phyloP scores from a whole-genome alignment of 305 asterid species.

The Plantago rigida region DNA sequence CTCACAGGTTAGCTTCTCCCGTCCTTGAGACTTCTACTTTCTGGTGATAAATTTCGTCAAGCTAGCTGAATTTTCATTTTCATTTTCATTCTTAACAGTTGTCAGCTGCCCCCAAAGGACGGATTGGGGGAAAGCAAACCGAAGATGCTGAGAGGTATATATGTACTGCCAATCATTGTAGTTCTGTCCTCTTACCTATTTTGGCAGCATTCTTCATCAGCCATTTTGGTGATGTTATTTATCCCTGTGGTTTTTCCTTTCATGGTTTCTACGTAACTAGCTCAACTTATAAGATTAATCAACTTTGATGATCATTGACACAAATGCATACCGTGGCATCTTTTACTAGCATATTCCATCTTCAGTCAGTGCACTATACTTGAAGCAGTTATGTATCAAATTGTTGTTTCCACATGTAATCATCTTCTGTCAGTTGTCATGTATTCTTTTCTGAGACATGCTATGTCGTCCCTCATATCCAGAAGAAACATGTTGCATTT shows the following conservation, averaged over 20 bases:
- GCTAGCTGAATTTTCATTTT: slow-evolving; percentile 15
- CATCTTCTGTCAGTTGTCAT: background rate
- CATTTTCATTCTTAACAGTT: slow-evolving; percentile 41
- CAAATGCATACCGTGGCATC: too few relatives aligned
- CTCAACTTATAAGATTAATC: too few relatives aligned
- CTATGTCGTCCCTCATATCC: too few relatives aligned
- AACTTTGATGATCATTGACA: too few relatives aligned
- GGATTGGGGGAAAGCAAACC: slow-evolving; percentile 56
- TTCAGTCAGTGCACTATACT: too few relatives aligned
- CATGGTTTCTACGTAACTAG: too few relatives aligned
- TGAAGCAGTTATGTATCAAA: background rate
- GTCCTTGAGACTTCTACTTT: background rate
- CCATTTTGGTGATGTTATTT: too few relatives aligned
- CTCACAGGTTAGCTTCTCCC: slow-evolving; percentile 58
- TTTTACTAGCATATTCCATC: too few relatives aligned
- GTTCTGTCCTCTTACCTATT: background rate
- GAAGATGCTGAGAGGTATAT: slow-evolving; percentile 57
- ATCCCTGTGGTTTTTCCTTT: too few relatives aligned
- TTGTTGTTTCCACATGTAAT: background rate
- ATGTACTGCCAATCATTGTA: background rate
- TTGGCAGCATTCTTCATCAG: background rate
- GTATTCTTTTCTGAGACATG: too few relatives aligned
- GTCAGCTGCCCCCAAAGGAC: slow-evolving; percentile 86
- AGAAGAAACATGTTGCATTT: background rate
- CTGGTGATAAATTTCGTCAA: background rate